Percentiles rank a stretch among this genome's conserved stretches.
Conservation (phyloP, 208 protist species). For the Vickermania ingenoplastis region DNA sequence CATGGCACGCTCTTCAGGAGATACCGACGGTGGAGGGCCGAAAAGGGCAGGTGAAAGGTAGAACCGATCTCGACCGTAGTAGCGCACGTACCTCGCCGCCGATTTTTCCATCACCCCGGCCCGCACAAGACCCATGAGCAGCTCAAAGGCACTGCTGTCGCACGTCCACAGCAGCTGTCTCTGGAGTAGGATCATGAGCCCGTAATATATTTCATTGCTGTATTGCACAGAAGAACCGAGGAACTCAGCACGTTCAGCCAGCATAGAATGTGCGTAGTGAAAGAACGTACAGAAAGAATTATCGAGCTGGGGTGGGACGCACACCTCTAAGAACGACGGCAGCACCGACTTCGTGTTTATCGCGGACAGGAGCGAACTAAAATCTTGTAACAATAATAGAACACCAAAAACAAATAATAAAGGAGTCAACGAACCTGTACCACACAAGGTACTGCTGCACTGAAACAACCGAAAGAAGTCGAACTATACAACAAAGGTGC, state of each 20-base stretch:
- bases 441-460: no score
- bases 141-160: constrained; percentile 58
- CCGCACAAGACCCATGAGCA: constrained; percentile 61
- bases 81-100: constrained; percentile 4
- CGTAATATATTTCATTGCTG: constrained; percentile 61
- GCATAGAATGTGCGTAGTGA: constrained; percentile 44
- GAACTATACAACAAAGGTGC: no score
- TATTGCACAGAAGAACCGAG: constrained; percentile 33
- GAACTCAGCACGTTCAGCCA: constrained; percentile 38
- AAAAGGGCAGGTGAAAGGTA: constrained; percentile 8
- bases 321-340: constrained; percentile 63
- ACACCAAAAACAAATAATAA: no score
- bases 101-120: constrained; percentile 5
- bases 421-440: no score
- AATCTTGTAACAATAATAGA: no score
- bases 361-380: no score
- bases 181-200: no score
- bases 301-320: constrained; percentile 48
- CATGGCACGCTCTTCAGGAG: constrained; percentile 16
- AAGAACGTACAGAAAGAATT: constrained; percentile 39
- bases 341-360: constrained; percentile 64
- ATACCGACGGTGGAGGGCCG: constrained; percentile 32
- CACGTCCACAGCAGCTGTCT: constrained; percentile 24
- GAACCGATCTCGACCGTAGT: not conserved
- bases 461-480: no score